These are phyloP conservation scores for Actinidia chinensis DNA, from an alignment of 179 eudicot genomes.

Conservation along the genomic window DNA sequence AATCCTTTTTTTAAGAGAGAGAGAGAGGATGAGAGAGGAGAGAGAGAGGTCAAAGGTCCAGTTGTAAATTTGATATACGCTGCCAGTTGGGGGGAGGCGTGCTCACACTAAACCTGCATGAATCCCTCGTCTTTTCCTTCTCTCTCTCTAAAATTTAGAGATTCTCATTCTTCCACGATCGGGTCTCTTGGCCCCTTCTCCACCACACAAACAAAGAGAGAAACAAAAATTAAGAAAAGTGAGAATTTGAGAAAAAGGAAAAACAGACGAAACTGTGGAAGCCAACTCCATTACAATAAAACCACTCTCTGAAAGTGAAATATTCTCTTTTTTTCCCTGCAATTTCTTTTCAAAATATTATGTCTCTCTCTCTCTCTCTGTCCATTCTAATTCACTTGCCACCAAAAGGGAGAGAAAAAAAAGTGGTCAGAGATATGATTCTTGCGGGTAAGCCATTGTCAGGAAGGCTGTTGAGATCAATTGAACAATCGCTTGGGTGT, in stretches of 20 bases:
- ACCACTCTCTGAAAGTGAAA: background rate
- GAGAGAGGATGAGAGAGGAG: too few species aligned
- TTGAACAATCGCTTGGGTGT: too few species aligned
- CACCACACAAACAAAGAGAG: conserved; percentile 27
- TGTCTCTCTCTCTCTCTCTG: background rate
- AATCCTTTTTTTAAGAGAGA: too few species aligned
- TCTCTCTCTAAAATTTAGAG: conserved; percentile 42
- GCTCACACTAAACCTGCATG: too few species aligned
- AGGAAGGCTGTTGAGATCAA: background rate
- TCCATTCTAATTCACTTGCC: conserved; percentile 24
- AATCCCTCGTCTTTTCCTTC: background rate
- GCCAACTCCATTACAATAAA: background rate
- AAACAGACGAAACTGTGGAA: background rate
- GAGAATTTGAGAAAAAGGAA: background rate
- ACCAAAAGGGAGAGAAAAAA: conserved; percentile 13
- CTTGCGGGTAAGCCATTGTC: conserved; percentile 7
- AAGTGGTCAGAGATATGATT: background rate
- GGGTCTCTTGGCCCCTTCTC: conserved; percentile 35
- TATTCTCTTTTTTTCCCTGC: conserved; percentile 1
- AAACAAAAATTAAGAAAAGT: conserved; percentile 17
- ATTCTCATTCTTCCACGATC: conserved; percentile 39
- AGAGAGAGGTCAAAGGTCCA: too few species aligned
- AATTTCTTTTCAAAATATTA: conserved; percentile 25
- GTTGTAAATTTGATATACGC: too few species aligned
- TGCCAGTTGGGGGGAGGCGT: too few species aligned